A percentile compares a stretch with the other conserved stretches of the same genome.
Evolutionary conservation across 495 filamentous ascomycete genomes (phyloP).

Genomic region (Apodospora peruviana): DNA sequence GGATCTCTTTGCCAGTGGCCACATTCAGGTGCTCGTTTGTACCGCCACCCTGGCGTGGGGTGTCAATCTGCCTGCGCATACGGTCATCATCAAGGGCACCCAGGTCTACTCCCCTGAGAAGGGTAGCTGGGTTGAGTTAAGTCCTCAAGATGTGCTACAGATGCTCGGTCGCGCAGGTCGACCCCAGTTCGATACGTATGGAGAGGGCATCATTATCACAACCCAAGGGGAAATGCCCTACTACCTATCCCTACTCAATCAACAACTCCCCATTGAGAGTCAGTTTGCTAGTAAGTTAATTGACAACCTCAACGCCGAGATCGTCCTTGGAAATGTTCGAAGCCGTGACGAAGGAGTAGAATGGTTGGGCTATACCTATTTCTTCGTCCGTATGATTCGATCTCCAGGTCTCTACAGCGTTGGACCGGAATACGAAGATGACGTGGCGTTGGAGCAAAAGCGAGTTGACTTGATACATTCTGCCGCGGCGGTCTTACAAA

Average conservation of each 20-base stretch:
- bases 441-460: conserved; percentile 89
- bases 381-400: conserved; percentile 95
- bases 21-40: conserved; percentile 92
- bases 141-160: conserved; percentile 94
- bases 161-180: conserved; percentile 97
- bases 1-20: conserved; percentile 84
- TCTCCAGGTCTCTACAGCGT: conserved; percentile 96
- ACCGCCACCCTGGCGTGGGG: conserved; percentile 96
- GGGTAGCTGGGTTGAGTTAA: conserved; percentile 96
- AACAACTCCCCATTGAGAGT: conserved; percentile 95
- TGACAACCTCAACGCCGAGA: conserved; percentile 95
- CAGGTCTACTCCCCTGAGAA: conserved; percentile 98
- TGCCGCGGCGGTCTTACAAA: conserved; percentile 81
- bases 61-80: conserved; percentile 91
- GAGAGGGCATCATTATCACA: conserved; percentile 98
- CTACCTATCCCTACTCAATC: conserved; percentile 92
- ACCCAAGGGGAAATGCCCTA: conserved; percentile 92
- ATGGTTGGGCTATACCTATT: conserved; percentile 97
- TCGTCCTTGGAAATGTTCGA: conserved; percentile 92
- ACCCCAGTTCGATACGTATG: conserved; percentile 95
- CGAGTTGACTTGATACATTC: conserved; percentile 95
- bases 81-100: conserved; percentile 95
- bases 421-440: conserved; percentile 89
- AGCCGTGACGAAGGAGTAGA: conserved; percentile 93
- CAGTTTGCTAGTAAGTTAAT: conserved; percentile 90